Conservation (phyloP, 169 alveolate genomes). For the Perkinsus chesapeaki region DNA sequence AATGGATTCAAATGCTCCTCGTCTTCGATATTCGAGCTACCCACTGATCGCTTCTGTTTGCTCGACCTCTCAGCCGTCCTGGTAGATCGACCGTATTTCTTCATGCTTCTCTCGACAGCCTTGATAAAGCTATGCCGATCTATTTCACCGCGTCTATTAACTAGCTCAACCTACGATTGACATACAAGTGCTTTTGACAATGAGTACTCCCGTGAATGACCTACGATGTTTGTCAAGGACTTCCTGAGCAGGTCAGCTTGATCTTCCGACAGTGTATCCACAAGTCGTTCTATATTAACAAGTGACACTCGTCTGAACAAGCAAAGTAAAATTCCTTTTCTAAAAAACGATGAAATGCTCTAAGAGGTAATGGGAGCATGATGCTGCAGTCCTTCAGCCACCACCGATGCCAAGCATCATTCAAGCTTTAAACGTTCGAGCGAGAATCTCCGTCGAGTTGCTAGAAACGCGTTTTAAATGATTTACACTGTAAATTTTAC, state of each 20-base stretch:
- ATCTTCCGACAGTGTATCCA: background rate
- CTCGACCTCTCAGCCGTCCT: too few species aligned
- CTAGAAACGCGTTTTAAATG: too few species aligned
- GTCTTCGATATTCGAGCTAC: background rate
- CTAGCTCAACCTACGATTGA: background rate
- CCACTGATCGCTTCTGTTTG: background rate
- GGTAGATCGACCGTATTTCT: background rate
- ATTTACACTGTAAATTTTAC: too few species aligned
- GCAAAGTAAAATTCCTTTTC: too few species aligned
- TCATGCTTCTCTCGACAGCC: background rate
- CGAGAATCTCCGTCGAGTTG: too few species aligned
- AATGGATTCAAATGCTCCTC: too few species aligned
- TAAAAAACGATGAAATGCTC: too few species aligned
- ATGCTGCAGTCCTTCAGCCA: too few species aligned
- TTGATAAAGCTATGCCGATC: background rate
- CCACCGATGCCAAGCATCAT: too few species aligned
- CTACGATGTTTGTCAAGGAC: background rate
- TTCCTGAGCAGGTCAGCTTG: background rate
- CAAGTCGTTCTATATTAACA: background rate
- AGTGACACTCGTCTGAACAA: background rate
- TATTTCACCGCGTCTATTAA: background rate
- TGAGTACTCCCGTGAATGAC: background rate
- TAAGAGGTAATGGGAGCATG: too few species aligned
- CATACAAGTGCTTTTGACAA: too few species aligned
- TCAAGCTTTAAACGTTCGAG: too few species aligned